Base-by-base conservation (phyloP, 2,329 filamentous ascomycete genomes). In the Thelonectria discophora region DNA sequence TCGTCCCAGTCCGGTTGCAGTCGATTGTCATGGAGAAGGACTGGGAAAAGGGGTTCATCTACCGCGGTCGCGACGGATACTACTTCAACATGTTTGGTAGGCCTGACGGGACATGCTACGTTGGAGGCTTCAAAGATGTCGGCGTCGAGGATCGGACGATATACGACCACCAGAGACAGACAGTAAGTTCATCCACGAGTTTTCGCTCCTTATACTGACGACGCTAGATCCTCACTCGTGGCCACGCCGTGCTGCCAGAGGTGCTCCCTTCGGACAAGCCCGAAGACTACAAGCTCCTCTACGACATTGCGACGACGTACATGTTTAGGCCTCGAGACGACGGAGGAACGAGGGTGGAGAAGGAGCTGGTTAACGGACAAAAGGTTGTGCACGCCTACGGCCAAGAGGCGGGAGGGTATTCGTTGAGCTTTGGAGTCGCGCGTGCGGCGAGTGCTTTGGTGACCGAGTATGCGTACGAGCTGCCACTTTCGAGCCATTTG, bases 321-420 rank as follows among this genome's bases (percentile, higher is more conserved):
- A 10, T 13, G 10, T 45, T 55, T 7, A 21, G 57, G 20, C 50
- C 43, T 4, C 45, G 50, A 17, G 37, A 55, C 2, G 5, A 60
- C 6, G 50, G 57, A 7, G 57, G 57, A 4, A 20, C 34, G 1
- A 60, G 57, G 24, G 50, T 55, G 2, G 57, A 55, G 10, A 54
- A 30, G 18, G 50, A 60, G 21, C 7, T 55, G 1, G n/a, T 54
- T 12, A 48, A 49, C 27, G 57, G 50, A 2, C 57, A 60, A 37
- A 60, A 34, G 27, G 57, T 55, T 21, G 50, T 60, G 3, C 57
- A 60, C 17, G 57, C 57, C 11, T 60, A 55, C 11, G 57, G 57
- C 4, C 50, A 60, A 17, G 57, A 60, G 13, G 50, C 57, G 15
- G 57, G 57, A 7, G 50, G 50, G 3, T 60, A 43, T n/a, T 43